A percentile compares a stretch with the other conserved stretches of the same genome.
Evolutionary conservation across 208 protist genomes (phyloP).

Genomic region (Trichomonas vaginalis): DNA sequence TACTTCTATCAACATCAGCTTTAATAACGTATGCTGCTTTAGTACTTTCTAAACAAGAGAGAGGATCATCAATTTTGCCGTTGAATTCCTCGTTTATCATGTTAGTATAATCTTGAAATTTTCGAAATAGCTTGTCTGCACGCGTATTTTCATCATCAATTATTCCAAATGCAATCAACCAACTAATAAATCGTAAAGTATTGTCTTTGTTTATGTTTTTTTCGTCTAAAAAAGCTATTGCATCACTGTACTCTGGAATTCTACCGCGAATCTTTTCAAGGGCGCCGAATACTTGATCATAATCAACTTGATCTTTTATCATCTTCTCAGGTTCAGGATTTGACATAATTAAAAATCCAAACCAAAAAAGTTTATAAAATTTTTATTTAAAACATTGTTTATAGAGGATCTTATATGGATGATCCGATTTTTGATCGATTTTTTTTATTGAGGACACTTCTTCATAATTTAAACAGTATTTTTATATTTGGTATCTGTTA

Average conservation of each 20-base stretch:
- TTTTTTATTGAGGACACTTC: neutral
- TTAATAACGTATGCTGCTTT: neutral
- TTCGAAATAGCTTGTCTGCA: neutral
- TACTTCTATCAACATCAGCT: neutral
- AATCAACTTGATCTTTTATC: neutral
- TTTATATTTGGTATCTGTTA: neutral
- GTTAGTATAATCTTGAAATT: neutral
- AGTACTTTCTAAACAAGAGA: neutral
- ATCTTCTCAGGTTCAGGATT: neutral
- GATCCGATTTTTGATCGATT: neutral
- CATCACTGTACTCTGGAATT: neutral
- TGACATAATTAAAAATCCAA: neutral
- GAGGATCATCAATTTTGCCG: neutral
- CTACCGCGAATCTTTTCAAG: neutral
- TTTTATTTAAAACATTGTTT: neutral
- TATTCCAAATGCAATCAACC: neutral
- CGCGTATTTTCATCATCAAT: neutral
- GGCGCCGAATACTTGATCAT: neutral
- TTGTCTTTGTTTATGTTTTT: neutral
- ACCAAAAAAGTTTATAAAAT: neutral
- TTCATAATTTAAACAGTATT: neutral
- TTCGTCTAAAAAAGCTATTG: neutral
- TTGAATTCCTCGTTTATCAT: neutral
- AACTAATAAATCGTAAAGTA: neutral
- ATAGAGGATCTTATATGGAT: neutral